Base-by-base conservation (phyloP, 768 basidiomycete genomes). In the Mycena latifolia region DNA sequence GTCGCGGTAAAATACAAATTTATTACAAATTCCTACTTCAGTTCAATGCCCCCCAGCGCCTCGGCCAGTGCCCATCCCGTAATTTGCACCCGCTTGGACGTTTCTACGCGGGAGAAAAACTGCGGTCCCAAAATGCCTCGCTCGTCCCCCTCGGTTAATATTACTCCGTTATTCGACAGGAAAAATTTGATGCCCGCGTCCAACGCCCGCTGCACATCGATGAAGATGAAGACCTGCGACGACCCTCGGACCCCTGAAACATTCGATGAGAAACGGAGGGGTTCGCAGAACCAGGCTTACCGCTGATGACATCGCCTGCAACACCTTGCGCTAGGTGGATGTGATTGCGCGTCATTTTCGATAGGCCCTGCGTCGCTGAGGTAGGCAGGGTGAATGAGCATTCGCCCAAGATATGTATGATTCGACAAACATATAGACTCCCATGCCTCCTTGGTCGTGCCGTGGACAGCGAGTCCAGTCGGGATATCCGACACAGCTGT, bases 251-350 rank as follows among this genome's bases (percentile, higher is more conserved):
- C 96, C 29, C 95, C 95, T 96, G 69, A 5, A 7, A 7, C 17
- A 48, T 35, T 60, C 4, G 22, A 47, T 22, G 24, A 29, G 33
- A 27, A 55, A 22, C 8, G 14, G 35, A 55, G 59, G 17, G 45
- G 24, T 11, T 11, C 10, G 22, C 45, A 35, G n/a, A 35, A 18
- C 33, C 43, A 18, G 25, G 12, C 53, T 22, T 61, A 94, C 95
- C 94, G 69, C 93, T 95, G 56, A 91, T 86, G 52, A 93, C 89
- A 7, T 86, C 75, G 11, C 88, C 88, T 3, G 84, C 80, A 4
- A 93, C 79, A 37, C 92, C 90, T 75, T 95, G 92, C 0, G 96
- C 96, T 17, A 98, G 83, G 77, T 99, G 97, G 41, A 99, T 92
- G 73, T 98, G 96, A 73, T 96, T 97, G 27, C 97, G 84, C 15